A percentile compares a stretch with the other conserved stretches of the same genome.
phyloP scores from a whole-genome alignment of 2,329 filamentous ascomycete genomes.

The Allantophomopsis cytisporea region DNA sequence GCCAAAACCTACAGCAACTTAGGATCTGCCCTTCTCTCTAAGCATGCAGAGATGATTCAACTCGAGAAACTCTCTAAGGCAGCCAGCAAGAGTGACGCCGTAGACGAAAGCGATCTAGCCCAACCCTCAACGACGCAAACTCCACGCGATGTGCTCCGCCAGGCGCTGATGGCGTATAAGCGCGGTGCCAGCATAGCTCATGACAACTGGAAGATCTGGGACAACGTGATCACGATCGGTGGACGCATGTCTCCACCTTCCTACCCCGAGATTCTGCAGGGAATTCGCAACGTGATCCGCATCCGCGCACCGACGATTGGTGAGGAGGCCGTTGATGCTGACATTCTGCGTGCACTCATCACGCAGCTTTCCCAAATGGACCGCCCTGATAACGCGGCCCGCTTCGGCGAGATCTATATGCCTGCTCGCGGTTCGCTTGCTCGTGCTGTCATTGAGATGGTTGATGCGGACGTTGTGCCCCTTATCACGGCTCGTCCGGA shows the following conservation, averaged over 20 bases:
- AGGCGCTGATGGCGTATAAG: constrained; percentile 76
- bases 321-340: constrained; percentile 66
- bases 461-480: constrained; percentile 65
- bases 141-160: constrained; percentile 39
- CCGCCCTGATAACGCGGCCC: constrained; percentile 21
- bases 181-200: constrained; percentile 72
- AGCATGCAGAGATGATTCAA: constrained; percentile 38
- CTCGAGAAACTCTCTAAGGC: constrained; percentile 18
- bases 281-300: constrained; percentile 61
- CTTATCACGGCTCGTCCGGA: constrained; percentile 69
- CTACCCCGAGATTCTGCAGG: constrained; percentile 61
- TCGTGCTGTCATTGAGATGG: constrained; percentile 51
- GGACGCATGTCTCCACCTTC: constrained; percentile 64
- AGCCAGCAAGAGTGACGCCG: constrained; percentile 13
- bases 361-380: constrained; percentile 47
- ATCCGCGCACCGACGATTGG: constrained; percentile 52
- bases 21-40: constrained; percentile 65
- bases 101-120: constrained; percentile 16
- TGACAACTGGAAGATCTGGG: constrained; percentile 89
- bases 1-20: constrained; percentile 93
- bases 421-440: constrained; percentile 44
- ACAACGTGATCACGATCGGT: constrained; percentile 84
- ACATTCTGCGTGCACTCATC: constrained; percentile 59
- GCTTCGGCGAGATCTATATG: constrained; percentile 19
- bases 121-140: constrained; percentile 7